Conservation (phyloP, 352 stramenopile species). For the Pythium rhizo-oryzae region DNA sequence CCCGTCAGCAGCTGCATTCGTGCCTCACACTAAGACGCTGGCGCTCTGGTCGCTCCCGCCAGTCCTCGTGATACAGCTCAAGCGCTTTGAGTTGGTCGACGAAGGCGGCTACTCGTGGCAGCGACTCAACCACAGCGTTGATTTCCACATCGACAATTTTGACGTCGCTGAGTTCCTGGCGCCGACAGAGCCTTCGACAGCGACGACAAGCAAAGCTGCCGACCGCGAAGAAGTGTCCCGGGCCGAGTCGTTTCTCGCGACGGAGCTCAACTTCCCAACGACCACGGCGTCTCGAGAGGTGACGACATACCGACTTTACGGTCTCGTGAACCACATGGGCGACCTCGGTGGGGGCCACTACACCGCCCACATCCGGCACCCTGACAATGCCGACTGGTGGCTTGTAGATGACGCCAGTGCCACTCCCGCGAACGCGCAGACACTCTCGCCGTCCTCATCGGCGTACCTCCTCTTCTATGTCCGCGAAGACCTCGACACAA, state of each 20-base stretch:
- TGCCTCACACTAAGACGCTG: constrained; percentile 51
- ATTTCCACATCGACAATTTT: constrained; percentile 90
- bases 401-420: constrained; percentile 93
- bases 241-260: constrained; percentile 37
- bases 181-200: constrained; percentile 6
- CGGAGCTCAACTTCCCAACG: constrained; percentile 45
- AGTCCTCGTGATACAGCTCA: constrained; percentile 66
- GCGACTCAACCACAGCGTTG: constrained; percentile 91
- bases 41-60: constrained; percentile 57
- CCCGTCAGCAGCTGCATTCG: constrained; percentile 36
- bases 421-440: constrained; percentile 27
- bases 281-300: constrained; percentile 42
- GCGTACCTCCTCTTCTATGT: constrained; percentile 82
- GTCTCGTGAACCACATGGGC: constrained; percentile 95
- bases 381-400: constrained; percentile 80
- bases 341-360: constrained; percentile 95
- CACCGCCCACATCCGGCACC: constrained; percentile 55
- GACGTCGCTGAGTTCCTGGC: constrained; percentile 66
- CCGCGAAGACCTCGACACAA: constrained; percentile 47
- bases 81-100: constrained; percentile 55
- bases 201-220: not conserved
- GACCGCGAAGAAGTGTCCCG: constrained; percentile 30
- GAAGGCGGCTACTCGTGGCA: constrained; percentile 67
- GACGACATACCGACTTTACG: constrained; percentile 92
- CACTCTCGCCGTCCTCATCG: constrained; percentile 44